Evolutionary conservation across 208 protist species (phyloP), one percentile per base, ranked within the genome.

Genomic region (Balamuthia mandrillaris): DNA sequence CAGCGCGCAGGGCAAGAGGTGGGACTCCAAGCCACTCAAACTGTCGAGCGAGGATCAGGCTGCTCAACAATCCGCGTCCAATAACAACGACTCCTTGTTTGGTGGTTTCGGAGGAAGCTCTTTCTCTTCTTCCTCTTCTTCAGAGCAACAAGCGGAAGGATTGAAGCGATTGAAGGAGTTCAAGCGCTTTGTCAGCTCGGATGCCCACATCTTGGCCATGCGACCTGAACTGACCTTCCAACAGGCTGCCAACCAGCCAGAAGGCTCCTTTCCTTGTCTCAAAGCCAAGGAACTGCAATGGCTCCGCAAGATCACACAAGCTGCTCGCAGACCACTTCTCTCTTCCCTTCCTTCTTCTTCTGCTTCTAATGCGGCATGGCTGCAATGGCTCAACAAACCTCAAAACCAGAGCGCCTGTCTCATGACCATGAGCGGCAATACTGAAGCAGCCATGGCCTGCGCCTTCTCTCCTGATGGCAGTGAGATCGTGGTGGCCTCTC

Each of bases 371-470:
- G 7, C 51, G n/a, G 49, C 24, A 1, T 91, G 88, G 88, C 37
- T 91, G 7, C 54, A 79, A 21, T 91, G 82, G 81, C 7, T 79
- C 29, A 91, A 91, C 70, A 91, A 91, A 45, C 88, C 88, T 42
- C 72, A 91, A 61, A 33, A 31, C 4, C 66, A 49, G 33, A 37
- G 86, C 41, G 68, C 24, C 4, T 89, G 86, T 44, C 68, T 56
- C 39, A 45, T 88, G 45, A 91, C 88, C 0, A 45, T 91, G 0
- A 51, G 81, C 10, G 52, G 58, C 9, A 42, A 87, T 12, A 56
- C 51, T 6, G 87, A 86, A 14, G 70, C 72, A 12, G 78, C 90
- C 16, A 58, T 87, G 63, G 12, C 47, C 4, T 72, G 39, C 39
- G 52, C 47, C 16, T 84, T 87, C 60, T 90, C 89, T 12, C 87